Conservation (phyloP, 139 green algal genomes). For the Zygnema circumcarinatum region DNA sequence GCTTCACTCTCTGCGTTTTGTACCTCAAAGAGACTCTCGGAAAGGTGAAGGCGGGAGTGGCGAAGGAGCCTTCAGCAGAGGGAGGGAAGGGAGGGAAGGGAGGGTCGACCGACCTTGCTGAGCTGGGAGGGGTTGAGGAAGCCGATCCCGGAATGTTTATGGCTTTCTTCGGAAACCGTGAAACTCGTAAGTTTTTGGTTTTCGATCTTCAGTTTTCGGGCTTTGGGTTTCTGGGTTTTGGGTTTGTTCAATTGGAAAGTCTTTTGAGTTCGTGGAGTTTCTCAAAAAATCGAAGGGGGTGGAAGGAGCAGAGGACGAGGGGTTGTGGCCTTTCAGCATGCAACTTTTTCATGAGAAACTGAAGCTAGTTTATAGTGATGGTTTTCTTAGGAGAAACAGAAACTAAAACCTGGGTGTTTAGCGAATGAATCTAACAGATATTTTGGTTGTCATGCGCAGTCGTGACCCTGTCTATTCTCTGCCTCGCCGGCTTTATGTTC, state of each 20-base stretch:
- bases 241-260: no score
- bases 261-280: no score
- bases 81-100: not conserved
- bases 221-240: no score
- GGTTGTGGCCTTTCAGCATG: no score
- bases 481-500: conserved; percentile 1
- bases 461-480: not conserved
- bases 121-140: not conserved
- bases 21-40: conserved; percentile 41
- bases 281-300: no score
- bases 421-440: no score
- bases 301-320: no score
- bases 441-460: conserved; percentile 13
- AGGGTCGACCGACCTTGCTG: not conserved
- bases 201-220: no score
- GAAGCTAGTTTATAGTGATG: no score
- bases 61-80: not conserved
- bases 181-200: not conserved
- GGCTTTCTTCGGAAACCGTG: not conserved
- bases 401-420: no score
- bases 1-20: not conserved
- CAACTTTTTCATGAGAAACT: no score
- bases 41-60: not conserved
- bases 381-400: no score
- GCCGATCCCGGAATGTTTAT: not conserved